A percentile compares a stretch with the other conserved stretches of the same genome.
These are phyloP conservation scores for Euphrasia confusa DNA, from an alignment of 257 asterid genomes.

Conservation along the genomic window DNA sequence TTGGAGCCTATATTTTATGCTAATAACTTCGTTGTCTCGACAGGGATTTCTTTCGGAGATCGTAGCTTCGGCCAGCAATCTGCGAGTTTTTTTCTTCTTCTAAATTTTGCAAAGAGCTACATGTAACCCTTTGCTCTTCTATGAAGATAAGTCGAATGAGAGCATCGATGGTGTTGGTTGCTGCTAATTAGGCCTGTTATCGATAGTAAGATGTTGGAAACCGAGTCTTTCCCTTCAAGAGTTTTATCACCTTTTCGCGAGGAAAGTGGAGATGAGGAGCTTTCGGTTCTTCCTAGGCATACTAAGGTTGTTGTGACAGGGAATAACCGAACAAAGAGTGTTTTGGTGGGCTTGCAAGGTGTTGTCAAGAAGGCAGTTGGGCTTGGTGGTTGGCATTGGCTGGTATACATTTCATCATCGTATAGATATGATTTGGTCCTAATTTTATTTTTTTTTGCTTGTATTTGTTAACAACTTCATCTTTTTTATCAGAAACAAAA, in stretches of 20 bases:
- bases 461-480: neutral
- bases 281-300: constrained; percentile 93
- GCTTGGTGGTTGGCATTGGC: constrained; percentile 99
- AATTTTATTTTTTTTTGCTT: neutral
- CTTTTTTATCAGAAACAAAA: too few relatives aligned
- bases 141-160: constrained; percentile 21
- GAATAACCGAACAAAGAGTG: constrained; percentile 91
- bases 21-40: constrained; percentile 24
- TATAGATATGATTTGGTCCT: neutral
- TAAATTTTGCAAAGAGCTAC: neutral
- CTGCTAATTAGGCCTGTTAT: constrained; percentile 25
- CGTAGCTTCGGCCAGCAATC: constrained; percentile 26
- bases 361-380: constrained; percentile 99
- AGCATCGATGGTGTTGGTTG: constrained; percentile 8
- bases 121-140: neutral
- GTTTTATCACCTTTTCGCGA: constrained; percentile 68
- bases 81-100: neutral
- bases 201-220: constrained; percentile 52
- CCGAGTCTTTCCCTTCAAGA: constrained; percentile 64
- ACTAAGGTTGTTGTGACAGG: constrained; percentile 95
- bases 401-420: constrained; percentile 43
- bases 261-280: constrained; percentile 88
- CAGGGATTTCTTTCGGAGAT: constrained; percentile 39
- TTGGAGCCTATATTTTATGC: neutral
- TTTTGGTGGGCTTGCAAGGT: constrained; percentile 93